Base-by-base conservation (phyloP, 305 asterid species). In the Stenogyne calaminthoides region DNA sequence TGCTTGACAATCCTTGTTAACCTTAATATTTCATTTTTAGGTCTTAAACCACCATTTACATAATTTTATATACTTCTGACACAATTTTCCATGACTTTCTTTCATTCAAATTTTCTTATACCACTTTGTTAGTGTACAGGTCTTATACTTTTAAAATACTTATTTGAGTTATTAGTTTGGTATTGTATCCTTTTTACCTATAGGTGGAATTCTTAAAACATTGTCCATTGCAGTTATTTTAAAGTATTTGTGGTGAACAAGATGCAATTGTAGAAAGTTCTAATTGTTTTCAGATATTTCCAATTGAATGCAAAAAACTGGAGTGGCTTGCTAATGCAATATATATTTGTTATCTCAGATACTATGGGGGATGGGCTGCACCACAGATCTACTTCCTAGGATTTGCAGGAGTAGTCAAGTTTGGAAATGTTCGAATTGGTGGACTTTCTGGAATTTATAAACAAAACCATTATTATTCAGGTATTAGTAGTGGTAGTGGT, bases 301-400 rank as follows among this genome's bases (percentile, higher is more conserved):
- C 32, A 15, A 15, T 47, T 69, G 40, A 60, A 57, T 64, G 42
- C 36, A 55, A 34, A 10, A 10, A 20, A 9, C 52, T 67, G 40
- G 12, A 34, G 62, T 73, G 65, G 68, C 72, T 82, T 73, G 64
- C 79, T 82, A 56, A 83, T 71, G 75, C 51, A 63, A 49, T 39
- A 18, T 67, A 70, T 71, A 20, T 76, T 18, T 85, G 69, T 75
- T 76, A 39, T 59, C 76, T 70, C 80, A 95, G 99, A 83, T 95
- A 89, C 81, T 95, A 92, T 80, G 98, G 98, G 55, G 99, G 99
- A 76, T 92, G 97, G 98, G 96, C 88, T 76, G 98, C 98, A 63
- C 99, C 98, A 55, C 78, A 89, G 27, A 95, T 95, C 74, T 95
- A 81, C 88, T 95, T 92, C 84, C 96, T 95, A 75, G 99, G 98